Percentiles rank a stretch among this genome's conserved stretches.
Evolutionary conservation across 108 stramenopile species (phyloP).

Genomic region (Discostella stelligeroides): DNA sequence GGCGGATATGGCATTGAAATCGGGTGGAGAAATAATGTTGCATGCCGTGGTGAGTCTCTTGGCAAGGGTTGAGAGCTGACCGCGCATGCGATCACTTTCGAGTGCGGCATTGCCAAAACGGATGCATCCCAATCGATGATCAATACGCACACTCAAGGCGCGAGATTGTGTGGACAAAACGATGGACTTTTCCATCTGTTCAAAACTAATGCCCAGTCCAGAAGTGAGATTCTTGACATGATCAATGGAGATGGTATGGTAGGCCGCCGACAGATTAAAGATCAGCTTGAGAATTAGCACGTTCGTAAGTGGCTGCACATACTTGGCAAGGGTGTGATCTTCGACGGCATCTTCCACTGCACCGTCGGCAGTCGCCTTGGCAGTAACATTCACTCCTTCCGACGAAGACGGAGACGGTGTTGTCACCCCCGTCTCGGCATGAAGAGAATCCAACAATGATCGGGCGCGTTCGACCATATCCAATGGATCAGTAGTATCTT

Average conservation of each 20-base stretch:
- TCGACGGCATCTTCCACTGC: conserved; percentile 35
- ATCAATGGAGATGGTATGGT: conserved; percentile 90
- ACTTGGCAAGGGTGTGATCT: conserved; percentile 61
- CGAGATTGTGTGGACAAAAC: conserved; percentile 76
- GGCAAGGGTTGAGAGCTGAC: conserved; percentile 74
- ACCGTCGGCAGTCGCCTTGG: conserved; percentile 20
- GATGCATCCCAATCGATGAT: conserved; percentile 88
- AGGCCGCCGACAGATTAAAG: conserved; percentile 82
- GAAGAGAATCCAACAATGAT: conserved; percentile 72
- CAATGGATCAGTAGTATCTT: conserved; percentile 80
- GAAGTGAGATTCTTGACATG: conserved; percentile 74
- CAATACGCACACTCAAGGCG: conserved; percentile 74
- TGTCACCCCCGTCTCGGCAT: conserved; percentile 44
- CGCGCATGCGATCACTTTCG: conserved; percentile 79
- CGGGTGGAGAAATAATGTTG: conserved; percentile 53
- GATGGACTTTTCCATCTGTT: conserved; percentile 90
- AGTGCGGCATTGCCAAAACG: conserved; percentile 84
- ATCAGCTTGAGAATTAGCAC: conserved; percentile 87
- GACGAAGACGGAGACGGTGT: background rate
- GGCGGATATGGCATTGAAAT: conserved; percentile 24
- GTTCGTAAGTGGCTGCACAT: conserved; percentile 68
- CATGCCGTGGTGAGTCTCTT: conserved; percentile 66
- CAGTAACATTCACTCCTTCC: background rate
- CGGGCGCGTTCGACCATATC: conserved; percentile 74
- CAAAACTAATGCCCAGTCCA: conserved; percentile 82